These are phyloP conservation scores for Oryza officinalis DNA, from an alignment of 176 grass and related monocot species.

Conservation along the genomic window DNA sequence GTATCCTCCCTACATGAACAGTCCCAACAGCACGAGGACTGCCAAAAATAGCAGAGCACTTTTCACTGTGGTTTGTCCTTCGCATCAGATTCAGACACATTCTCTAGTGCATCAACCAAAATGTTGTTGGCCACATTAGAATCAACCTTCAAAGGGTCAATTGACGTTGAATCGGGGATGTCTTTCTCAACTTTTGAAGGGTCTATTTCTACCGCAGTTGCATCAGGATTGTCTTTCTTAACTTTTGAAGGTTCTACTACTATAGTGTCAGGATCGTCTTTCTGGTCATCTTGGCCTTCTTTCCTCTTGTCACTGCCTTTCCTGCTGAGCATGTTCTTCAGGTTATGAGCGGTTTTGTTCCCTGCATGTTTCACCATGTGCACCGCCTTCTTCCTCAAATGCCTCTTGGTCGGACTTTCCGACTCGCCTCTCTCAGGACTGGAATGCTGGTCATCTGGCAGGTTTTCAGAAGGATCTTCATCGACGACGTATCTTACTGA, in stretches of 20 bases:
- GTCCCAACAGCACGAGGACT: background rate
- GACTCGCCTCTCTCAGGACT: slow-evolving; percentile 34
- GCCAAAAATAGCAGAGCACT: background rate
- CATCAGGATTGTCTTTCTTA: background rate
- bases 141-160: slow-evolving; percentile 16
- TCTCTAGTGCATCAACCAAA: background rate
- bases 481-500: slow-evolving; percentile 54
- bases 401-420: slow-evolving; percentile 41
- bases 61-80: background rate
- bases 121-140: slow-evolving; percentile 8
- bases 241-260: background rate
- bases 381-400: slow-evolving; percentile 59
- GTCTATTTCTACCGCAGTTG: background rate
- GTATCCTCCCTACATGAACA: background rate
- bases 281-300: slow-evolving; percentile 37
- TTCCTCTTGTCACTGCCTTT: slow-evolving; percentile 59
- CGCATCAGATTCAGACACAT: background rate
- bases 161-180: background rate
- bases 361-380: slow-evolving; percentile 62
- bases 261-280: slow-evolving; percentile 12
- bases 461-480: slow-evolving; percentile 28
- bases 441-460: slow-evolving; percentile 11
- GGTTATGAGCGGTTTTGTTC: slow-evolving; percentile 46
- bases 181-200: background rate
- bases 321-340: slow-evolving; percentile 61